Base-by-base conservation (phyloP, 2,329 filamentous ascomycete genomes). In the Sporothrix inflata region DNA sequence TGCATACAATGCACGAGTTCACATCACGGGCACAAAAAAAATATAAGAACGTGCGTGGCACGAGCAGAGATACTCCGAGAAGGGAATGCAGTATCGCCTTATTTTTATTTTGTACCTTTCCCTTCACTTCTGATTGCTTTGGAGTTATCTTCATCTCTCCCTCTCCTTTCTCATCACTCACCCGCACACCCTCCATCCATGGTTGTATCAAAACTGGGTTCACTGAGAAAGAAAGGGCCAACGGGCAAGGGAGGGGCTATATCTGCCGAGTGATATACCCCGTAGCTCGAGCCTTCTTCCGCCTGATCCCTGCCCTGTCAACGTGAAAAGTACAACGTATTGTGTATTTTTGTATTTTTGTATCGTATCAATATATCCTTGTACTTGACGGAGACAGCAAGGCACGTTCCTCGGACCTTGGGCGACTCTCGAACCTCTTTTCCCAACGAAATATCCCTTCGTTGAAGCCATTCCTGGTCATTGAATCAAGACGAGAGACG, bases 191-290 rank as follows among this genome's bases (percentile, higher is more conserved):
- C 21, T 21, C 19, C 68, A 63, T n/a, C 69, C 69, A 65, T 65
- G 30, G 69, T 71, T 65, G 69, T 71, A 63, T 42, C 45, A 51
- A 55, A 65, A 71, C 69, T 71, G 57, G 69, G 45, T 65, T 71
- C 65, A 38, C 24, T 38, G 45, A 49, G 45, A 38, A 67, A 5
- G 19, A 51, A 51, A 38, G 45, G 42, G 24, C 21, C 21, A 47
- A 30, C 30, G 30, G 30, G 55, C 34, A 61, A 61, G 21, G 38
- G 51, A 55, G 47, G 57, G 34, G 57, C 55, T 71, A 65, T 71
- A 65, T 70, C 51, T 63, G 55, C 40, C 53, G 69, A 51, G 42
- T 63, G 42, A 61, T 70, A 70, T 70, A 51, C 24, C 55, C 69
- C n/a, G 24, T 61, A 70, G 53, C 38, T 47, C 38, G 45, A 51